Evolutionary conservation across 208 protist species (phyloP).

Genomic region (Crithidia sp.): DNA sequence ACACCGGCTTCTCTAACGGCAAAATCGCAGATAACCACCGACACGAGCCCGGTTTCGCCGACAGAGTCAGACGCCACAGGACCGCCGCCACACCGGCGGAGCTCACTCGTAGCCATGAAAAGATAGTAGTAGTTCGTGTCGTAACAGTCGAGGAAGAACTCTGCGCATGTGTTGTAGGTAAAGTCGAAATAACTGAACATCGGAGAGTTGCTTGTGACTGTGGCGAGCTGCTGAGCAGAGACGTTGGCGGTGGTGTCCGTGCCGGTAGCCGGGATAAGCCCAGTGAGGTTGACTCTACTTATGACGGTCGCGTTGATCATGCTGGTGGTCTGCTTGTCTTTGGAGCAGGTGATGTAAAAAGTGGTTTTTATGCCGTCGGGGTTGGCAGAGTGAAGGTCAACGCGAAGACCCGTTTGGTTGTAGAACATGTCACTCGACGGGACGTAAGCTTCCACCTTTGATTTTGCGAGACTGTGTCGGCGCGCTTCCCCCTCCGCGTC

Average conservation of each 20-base stretch:
- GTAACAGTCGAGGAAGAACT: neutral
- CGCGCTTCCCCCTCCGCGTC: no score
- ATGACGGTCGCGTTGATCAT: conserved; percentile 12
- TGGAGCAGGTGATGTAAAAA: conserved; percentile 10
- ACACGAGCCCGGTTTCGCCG: neutral
- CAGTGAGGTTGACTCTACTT: neutral
- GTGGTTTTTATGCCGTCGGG: neutral
- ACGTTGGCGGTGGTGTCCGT: neutral
- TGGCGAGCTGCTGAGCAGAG: neutral
- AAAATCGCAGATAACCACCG: conserved; percentile 5
- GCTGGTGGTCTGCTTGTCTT: neutral
- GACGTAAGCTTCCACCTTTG: no score
- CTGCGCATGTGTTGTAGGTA: neutral
- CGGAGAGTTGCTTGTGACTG: neutral
- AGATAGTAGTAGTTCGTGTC: neutral
- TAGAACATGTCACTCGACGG: neutral
- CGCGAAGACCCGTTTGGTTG: conserved; percentile 4
- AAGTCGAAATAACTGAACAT: neutral
- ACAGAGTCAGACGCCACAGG: neutral
- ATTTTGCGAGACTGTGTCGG: no score
- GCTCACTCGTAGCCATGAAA: neutral
- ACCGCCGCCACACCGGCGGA: conserved; percentile 3
- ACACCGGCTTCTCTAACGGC: neutral
- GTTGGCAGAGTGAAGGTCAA: conserved; percentile 5
- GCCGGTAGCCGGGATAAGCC: neutral